Conservation (phyloP, 768 basidiomycete species). For the Boletellus emodensis region DNA sequence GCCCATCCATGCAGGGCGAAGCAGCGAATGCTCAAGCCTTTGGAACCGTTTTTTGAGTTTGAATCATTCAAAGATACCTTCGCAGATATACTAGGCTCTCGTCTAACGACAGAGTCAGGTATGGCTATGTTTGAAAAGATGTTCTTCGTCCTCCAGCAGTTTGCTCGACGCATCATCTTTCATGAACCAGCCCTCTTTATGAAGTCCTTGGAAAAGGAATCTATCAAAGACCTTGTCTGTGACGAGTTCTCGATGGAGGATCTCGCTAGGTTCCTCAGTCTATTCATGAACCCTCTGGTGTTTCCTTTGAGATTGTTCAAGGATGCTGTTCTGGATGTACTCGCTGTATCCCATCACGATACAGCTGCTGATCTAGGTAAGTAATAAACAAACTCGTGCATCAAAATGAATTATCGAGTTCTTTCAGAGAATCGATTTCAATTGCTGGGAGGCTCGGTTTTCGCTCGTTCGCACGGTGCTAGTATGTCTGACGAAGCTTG, state of each 20-base stretch:
- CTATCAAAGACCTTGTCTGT: constrained; percentile 30
- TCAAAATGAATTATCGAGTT: background rate
- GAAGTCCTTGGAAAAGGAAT: constrained; percentile 28
- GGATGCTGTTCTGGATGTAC: constrained; percentile 24
- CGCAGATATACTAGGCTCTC: background rate
- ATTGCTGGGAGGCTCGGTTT: constrained; percentile 32
- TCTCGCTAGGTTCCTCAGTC: constrained; percentile 2
- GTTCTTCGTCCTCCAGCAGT: constrained; percentile 18
- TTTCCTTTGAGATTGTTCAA: constrained; percentile 26
- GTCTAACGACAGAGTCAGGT: background rate
- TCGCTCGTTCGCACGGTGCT: constrained; percentile 15
- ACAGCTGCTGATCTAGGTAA: constrained; percentile 9
- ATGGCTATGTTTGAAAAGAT: background rate
- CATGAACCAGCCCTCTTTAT: constrained; percentile 26
- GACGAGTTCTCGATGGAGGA: constrained; percentile 30
- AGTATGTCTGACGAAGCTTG: constrained; percentile 30
- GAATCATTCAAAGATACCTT: background rate
- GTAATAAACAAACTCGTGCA: background rate
- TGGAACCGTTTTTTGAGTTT: constrained; percentile 1
- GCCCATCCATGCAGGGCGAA: constrained; percentile 1
- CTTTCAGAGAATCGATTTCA: constrained; percentile 15
- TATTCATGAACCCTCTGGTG: constrained; percentile 5
- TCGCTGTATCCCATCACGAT: constrained; percentile 9
- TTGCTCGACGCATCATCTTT: constrained; percentile 28
- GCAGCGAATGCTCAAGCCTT: background rate